These are phyloP conservation scores for Ophiostoma himal-ulmi DNA, from an alignment of 2,329 filamentous ascomycete genomes.

Conservation along the genomic window DNA sequence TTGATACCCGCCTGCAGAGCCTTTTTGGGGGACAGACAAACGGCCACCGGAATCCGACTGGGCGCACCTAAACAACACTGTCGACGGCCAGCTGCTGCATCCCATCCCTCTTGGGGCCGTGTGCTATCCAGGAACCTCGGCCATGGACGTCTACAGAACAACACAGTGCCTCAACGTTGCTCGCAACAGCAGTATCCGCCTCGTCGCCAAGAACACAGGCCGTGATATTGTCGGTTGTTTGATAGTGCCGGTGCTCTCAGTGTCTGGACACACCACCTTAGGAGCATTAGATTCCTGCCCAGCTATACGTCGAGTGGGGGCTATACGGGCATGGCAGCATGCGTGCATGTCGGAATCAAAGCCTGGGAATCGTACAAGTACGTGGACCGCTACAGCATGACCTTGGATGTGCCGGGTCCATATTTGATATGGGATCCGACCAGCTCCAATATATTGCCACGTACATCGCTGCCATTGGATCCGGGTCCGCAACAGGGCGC, in stretches of 20 bases:
- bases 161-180: not conserved
- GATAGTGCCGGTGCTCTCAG: not conserved
- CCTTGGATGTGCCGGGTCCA: not conserved
- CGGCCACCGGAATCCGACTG: not conserved
- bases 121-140: not conserved
- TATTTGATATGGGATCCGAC: not conserved
- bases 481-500: not conserved
- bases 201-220: not conserved
- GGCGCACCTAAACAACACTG: not conserved
- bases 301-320: not conserved
- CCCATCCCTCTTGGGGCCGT: not conserved
- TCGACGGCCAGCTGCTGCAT: slow-evolving; percentile 1
- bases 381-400: not conserved
- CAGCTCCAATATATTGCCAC: not conserved
- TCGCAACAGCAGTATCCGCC: not conserved
- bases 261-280: not conserved
- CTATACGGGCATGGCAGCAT: not conserved
- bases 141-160: not conserved
- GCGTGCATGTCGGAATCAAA: not conserved
- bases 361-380: not conserved
- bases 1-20: not conserved
- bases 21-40: not conserved
- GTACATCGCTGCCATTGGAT: not conserved
- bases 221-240: not conserved
- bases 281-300: not conserved